Evolutionary conservation across 2,329 filamentous ascomycete species (phyloP).

Genomic region (Hypomyces rosellus): DNA sequence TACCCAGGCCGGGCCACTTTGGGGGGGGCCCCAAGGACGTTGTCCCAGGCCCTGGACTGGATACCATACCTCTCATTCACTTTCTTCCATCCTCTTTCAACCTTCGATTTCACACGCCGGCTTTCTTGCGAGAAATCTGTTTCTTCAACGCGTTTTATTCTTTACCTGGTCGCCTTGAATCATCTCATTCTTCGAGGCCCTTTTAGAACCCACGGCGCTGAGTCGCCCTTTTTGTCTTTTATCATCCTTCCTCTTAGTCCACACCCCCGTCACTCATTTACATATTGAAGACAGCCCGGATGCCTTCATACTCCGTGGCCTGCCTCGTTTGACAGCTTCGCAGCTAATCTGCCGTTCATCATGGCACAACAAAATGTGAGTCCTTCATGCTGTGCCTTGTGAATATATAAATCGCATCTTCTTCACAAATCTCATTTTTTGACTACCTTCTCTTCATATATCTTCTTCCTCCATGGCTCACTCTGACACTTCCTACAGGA

Average conservation of each 20-base stretch:
- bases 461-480: conserved; percentile 13
- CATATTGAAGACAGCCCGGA: conserved; percentile 15
- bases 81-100: not conserved
- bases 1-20: not conserved
- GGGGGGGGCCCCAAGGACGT: not conserved
- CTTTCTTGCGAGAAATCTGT: too few species aligned
- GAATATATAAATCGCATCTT: conserved; percentile 5
- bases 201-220: conserved; percentile 13
- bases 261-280: conserved; percentile 2
- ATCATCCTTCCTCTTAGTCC: conserved; percentile 18
- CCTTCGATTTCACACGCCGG: not conserved
- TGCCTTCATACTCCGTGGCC: conserved; percentile 21
- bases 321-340: conserved; percentile 28
- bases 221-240: conserved; percentile 3
- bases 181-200: conserved; percentile 9
- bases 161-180: conserved; percentile 8
- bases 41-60: not conserved
- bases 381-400: conserved; percentile 7
- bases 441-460: conserved; percentile 10
- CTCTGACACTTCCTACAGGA: conserved; percentile 23
- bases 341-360: conserved; percentile 29
- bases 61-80: not conserved
- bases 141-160: not conserved
- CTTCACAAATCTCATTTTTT: conserved; percentile 1
- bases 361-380: conserved; percentile 37